Conservation (phyloP, 371 early-diverging fungal species). For the Actinomortierella wolfii region DNA sequence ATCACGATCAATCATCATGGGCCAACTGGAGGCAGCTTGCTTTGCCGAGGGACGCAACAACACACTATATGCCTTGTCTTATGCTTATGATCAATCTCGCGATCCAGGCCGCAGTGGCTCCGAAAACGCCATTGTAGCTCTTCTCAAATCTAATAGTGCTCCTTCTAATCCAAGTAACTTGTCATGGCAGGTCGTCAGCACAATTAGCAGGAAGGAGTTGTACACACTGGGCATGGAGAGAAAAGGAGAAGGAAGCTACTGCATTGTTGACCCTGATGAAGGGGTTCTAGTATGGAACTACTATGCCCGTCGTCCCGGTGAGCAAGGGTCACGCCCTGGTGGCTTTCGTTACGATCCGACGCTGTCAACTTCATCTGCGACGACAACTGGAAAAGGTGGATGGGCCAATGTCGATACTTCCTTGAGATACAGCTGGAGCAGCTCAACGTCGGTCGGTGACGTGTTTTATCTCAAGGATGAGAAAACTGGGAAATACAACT, state of each 20-base stretch:
- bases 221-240: not conserved
- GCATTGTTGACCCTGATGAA: conserved; percentile 8
- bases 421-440: conserved; percentile 7
- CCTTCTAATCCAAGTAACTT: conserved; percentile 7
- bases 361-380: conserved; percentile 2
- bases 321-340: conserved; percentile 7
- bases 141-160: conserved; percentile 14
- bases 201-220: conserved; percentile 3
- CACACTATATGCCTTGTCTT: conserved; percentile 8
- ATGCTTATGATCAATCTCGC: conserved; percentile 4
- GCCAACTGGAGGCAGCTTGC: conserved; percentile 11
- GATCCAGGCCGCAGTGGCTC: too few relatives aligned
- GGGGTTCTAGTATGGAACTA: conserved; percentile 14
- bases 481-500: not conserved
- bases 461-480: conserved; percentile 9
- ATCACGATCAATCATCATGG: conserved; percentile 4
- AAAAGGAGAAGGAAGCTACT: not conserved
- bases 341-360: conserved; percentile 16
- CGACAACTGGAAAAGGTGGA: conserved; percentile 13
- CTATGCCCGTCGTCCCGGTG: not conserved
- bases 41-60: conserved; percentile 7
- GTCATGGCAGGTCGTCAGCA: conserved; percentile 10
- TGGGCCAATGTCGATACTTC: conserved; percentile 13
- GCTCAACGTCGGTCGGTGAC: not conserved
- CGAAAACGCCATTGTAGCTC: not conserved